Evolutionary conservation across 2,329 filamentous ascomycete species (phyloP), one percentile per base, ranked within the genome.

Genomic region (Sphaerostilbella broomeana): DNA sequence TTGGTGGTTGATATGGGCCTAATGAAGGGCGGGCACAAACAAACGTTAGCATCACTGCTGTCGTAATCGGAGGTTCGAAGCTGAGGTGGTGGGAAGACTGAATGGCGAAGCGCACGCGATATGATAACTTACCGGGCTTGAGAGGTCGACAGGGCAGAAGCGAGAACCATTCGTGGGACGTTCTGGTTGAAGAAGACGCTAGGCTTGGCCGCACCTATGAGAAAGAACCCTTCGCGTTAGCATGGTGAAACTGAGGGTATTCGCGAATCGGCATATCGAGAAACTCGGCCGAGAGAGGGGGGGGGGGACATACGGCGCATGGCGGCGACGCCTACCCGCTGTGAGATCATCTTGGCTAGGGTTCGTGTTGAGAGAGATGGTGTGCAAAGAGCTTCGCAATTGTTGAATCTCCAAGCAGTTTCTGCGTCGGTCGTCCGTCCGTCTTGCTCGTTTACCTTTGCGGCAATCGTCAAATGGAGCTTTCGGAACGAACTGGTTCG

Each of bases 291-390:
- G 16, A 11, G 35, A 39, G 38, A 37, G 25, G 37, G 28, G 36
- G 38, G 33, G 40, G 56, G 68, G 53, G 59, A 77, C 75, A 70
- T 72, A 40, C 73, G 69, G 60, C 73, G 73, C 59, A 77, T 61
- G 59, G 74, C 74, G 63, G 70, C 68, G 51, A 76, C 57, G 60
- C 74, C 75, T 55, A 75, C 67, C 64, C 74, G 64, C 54, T 74
- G 71, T 55, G 71, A 67, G 58, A 69, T 72, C 75, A 79, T 79
- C 29, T 51, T 61, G 55, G 49, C 49, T n/a, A n/a, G 40, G 45
- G 9, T 27, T 10, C 10, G n/a, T 12, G n/a, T n/a, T n/a, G n/a
- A n/a, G n/a, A n/a, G n/a, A n/a, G n/a, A n/a, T n/a, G n/a, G n/a
- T n/a, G n/a, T n/a, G n/a, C n/a, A n/a, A n/a, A n/a, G n/a, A n/a